A percentile compares a stretch with the other conserved stretches of the same genome.
These are phyloP conservation scores for Phytophthora fragariaefolia DNA, from an alignment of 352 stramenopile species.

Conservation along the genomic window DNA sequence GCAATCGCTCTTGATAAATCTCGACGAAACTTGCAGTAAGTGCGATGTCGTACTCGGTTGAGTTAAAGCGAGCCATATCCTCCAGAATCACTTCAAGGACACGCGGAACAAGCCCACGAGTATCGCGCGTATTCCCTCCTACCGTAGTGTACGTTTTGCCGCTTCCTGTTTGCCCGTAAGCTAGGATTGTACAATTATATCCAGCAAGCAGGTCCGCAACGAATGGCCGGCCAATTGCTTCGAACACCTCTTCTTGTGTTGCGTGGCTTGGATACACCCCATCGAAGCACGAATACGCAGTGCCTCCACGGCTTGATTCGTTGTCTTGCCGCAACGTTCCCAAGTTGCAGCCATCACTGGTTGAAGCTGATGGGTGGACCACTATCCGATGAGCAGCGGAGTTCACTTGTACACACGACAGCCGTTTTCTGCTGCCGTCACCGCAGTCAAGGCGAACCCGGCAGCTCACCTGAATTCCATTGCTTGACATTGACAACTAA, in stretches of 20 bases:
- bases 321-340: neutral
- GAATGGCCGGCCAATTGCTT: slow-evolving; percentile 51
- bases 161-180: slow-evolving; percentile 75
- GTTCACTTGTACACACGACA: slow-evolving; percentile 21
- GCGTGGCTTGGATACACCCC: slow-evolving; percentile 45
- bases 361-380: slow-evolving; percentile 1
- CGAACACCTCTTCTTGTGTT: slow-evolving; percentile 58
- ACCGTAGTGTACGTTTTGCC: slow-evolving; percentile 74
- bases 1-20: slow-evolving; percentile 74
- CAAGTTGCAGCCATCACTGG: neutral
- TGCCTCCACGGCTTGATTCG: slow-evolving; percentile 6
- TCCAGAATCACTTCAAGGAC: slow-evolving; percentile 46
- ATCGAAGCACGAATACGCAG: slow-evolving; percentile 50
- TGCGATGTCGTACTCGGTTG: slow-evolving; percentile 31
- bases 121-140: slow-evolving; percentile 29
- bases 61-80: slow-evolving; percentile 22
- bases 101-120: slow-evolving; percentile 48
- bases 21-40: slow-evolving; percentile 68
- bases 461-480: slow-evolving; percentile 71
- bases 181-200: slow-evolving; percentile 79
- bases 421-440: neutral
- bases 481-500: slow-evolving; percentile 32
- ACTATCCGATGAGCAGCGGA: slow-evolving; percentile 9
- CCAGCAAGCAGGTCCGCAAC: slow-evolving; percentile 59
- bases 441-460: slow-evolving; percentile 43